Conservation (phyloP, 1,139 yeast genomes). For the Pneumocystis jirovecii region DNA sequence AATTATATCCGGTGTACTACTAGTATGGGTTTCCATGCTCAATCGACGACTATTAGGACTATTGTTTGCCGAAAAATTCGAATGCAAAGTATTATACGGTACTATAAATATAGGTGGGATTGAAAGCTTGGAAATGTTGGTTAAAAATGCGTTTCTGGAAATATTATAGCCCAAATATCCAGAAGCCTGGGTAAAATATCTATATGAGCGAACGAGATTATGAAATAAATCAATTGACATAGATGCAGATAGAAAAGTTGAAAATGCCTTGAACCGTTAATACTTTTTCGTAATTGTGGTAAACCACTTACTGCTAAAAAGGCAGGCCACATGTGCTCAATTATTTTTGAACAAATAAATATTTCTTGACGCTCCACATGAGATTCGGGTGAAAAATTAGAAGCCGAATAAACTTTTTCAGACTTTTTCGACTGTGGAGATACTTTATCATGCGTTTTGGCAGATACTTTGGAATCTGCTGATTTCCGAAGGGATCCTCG, state of each 20-base stretch:
- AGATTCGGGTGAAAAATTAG: slow-evolving; percentile 6
- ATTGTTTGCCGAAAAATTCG: slow-evolving; percentile 4
- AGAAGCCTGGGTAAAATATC: slow-evolving; percentile 64
- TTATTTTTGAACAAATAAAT: slow-evolving; percentile 25
- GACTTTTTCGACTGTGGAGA: background rate
- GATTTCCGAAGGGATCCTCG: slow-evolving; percentile 4
- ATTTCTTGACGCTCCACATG: slow-evolving; percentile 12
- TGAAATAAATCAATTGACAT: slow-evolving; percentile 59
- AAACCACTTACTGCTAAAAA: slow-evolving; percentile 23
- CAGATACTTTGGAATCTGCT: slow-evolving; percentile 4
- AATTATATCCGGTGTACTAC: slow-evolving; percentile 13
- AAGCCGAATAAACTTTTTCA: slow-evolving; percentile 3
- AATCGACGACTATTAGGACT: background rate
- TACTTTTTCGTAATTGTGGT: too few relatives aligned
- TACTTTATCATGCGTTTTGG: background rate
- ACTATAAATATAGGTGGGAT: slow-evolving; percentile 20
- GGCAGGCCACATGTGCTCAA: slow-evolving; percentile 33
- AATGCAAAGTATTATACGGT: slow-evolving; percentile 5
- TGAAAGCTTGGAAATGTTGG: slow-evolving; percentile 36
- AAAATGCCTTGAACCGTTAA: slow-evolving; percentile 24
- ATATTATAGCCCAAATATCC: slow-evolving; percentile 50
- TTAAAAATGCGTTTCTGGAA: slow-evolving; percentile 47
- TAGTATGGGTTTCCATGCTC: background rate
- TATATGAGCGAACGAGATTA: slow-evolving; percentile 49
- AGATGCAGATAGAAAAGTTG: slow-evolving; percentile 44